Evolutionary conservation across 805 yeast species (phyloP).

Genomic region (Kodamaea laetipori): DNA sequence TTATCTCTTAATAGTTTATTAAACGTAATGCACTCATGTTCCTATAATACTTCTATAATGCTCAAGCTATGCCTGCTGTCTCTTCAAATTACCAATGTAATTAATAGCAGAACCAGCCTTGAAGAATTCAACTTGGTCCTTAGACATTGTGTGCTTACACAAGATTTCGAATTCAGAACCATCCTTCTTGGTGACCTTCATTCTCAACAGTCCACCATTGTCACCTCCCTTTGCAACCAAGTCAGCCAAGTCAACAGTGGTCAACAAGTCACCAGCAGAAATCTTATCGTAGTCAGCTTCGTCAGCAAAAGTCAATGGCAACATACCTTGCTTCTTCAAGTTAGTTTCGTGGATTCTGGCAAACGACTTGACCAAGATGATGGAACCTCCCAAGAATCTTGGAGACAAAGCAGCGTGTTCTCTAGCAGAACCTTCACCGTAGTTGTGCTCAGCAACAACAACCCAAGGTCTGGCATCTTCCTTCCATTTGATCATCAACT

Average conservation of each 20-base stretch:
- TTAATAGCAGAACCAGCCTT: conserved; percentile 97
- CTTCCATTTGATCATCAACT: conserved; percentile 94
- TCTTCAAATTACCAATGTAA: conserved; percentile 66
- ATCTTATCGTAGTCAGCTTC: conserved; percentile 86
- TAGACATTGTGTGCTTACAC: conserved; percentile 94
- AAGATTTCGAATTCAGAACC: conserved; percentile 72
- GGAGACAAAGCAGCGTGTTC: conserved; percentile 98
- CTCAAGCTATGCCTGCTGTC: no score
- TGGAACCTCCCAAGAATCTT: conserved; percentile 87
- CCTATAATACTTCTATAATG: no score
- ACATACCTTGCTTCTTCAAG: conserved; percentile 96
- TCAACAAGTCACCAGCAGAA: conserved; percentile 73
- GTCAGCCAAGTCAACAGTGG: conserved; percentile 72
- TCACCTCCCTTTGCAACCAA: conserved; percentile 80
- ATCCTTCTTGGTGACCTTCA: conserved; percentile 71
- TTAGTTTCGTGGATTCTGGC: conserved; percentile 99
- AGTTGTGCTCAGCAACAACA: conserved; percentile 97
- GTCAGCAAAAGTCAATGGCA: conserved; percentile 89
- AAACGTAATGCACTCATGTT: no score
- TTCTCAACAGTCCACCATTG: conserved; percentile 77
- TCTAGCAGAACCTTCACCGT: conserved; percentile 99
- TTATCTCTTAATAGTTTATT: no score
- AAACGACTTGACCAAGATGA: conserved; percentile 88
- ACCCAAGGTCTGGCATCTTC: conserved; percentile 82
- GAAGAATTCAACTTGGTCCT: conserved; percentile 93